Conservation (phyloP, 108 stramenopile genomes). For the Schizochytrium sp. region DNA sequence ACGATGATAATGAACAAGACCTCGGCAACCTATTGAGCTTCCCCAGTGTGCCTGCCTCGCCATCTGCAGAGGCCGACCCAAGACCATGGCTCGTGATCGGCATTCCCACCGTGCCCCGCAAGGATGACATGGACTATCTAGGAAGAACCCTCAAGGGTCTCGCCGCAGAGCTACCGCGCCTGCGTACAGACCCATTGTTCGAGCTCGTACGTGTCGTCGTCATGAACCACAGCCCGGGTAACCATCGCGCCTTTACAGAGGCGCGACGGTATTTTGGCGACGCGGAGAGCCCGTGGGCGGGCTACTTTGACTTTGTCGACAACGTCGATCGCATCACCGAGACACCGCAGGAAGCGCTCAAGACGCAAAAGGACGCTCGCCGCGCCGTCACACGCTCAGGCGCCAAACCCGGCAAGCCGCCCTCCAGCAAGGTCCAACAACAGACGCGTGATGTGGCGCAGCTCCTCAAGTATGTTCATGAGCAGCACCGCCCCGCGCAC, state of each 20-base stretch:
- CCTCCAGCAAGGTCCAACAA: slow-evolving; percentile 19
- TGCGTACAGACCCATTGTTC: neutral
- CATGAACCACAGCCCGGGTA: slow-evolving; percentile 14
- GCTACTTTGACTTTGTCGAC: slow-evolving; percentile 11
- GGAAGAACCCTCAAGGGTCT: neutral
- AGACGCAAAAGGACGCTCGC: neutral
- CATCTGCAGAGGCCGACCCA: neutral
- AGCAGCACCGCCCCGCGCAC: neutral
- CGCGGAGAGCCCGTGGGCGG: neutral
- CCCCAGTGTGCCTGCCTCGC: neutral
- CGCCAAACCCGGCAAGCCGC: neutral
- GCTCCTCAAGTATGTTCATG: neutral
- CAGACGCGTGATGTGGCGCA: slow-evolving; percentile 18
- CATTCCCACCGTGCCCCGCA: slow-evolving; percentile 21
- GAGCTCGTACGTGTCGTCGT: slow-evolving; percentile 9
- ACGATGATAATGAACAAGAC: too few relatives aligned
- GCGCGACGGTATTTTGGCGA: neutral
- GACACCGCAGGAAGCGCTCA: neutral
- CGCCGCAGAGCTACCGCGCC: slow-evolving; percentile 9
- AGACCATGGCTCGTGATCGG: slow-evolving; percentile 16
- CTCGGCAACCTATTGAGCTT: too few relatives aligned
- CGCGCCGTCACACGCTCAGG: neutral
- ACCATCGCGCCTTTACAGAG: neutral
- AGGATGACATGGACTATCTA: neutral
- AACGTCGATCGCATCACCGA: neutral